phyloP scores from a whole-genome alignment of 2,329 filamentous ascomycete genomes.

The Arthrobotrys megalospora region DNA sequence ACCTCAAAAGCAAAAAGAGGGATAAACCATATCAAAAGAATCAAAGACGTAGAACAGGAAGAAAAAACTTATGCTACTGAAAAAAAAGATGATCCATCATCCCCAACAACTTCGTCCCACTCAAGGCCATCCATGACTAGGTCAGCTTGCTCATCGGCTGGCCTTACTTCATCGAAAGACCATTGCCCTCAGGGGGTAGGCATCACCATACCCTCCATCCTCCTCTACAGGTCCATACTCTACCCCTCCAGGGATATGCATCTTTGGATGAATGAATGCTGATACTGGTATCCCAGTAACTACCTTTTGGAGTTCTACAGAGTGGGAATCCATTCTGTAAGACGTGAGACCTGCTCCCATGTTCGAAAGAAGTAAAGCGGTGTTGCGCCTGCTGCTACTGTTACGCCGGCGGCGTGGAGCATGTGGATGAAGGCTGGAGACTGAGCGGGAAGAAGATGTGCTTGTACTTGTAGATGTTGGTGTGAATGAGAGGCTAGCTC shows the following conservation, averaged over 20 bases:
- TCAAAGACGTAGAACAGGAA: not conserved
- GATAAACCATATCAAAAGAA: conserved; percentile 3
- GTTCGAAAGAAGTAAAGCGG: conserved; percentile 35
- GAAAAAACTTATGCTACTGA: not conserved
- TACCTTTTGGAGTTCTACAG: conserved; percentile 39
- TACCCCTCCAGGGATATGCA: conserved; percentile 38
- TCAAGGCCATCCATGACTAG: conserved; percentile 7
- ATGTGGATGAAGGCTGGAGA: conserved; percentile 30
- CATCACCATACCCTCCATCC: conserved; percentile 32
- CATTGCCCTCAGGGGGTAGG: conserved; percentile 47
- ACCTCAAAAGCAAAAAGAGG: not conserved
- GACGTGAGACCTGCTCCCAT: conserved; percentile 36
- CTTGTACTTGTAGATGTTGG: conserved; percentile 34
- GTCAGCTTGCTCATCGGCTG: conserved; percentile 1
- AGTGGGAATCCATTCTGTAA: conserved; percentile 51
- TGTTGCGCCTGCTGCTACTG: conserved; percentile 7
- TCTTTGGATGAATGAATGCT: conserved; percentile 52
- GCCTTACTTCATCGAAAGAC: conserved; percentile 30
- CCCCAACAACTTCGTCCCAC: conserved; percentile 17
- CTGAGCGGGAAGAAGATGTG: conserved; percentile 27
- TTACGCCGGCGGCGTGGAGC: conserved; percentile 10
- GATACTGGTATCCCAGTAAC: conserved; percentile 48
- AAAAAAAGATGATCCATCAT: not conserved
- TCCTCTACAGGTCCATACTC: conserved; percentile 52
- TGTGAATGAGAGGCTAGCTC: conserved; percentile 28